Evolutionary conservation across 441 rosid genomes (phyloP).

Genomic region (Erodium trifolium): DNA sequence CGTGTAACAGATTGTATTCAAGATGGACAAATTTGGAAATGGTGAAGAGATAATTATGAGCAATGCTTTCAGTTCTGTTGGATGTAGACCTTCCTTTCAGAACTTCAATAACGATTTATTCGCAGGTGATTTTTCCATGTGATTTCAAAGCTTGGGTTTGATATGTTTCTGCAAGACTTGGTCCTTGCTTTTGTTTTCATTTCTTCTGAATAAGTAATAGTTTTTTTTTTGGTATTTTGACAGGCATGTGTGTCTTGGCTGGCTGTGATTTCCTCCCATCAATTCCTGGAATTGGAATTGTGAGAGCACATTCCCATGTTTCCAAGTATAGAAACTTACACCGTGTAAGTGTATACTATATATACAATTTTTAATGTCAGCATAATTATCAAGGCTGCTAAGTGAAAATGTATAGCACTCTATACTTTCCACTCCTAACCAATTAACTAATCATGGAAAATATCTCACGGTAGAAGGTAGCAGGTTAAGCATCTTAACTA

Average conservation of each 20-base stretch:
- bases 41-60: slow-evolving; percentile 62
- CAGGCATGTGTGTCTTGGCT: slow-evolving; percentile 89
- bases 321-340: slow-evolving; percentile 68
- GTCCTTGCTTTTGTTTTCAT: background rate
- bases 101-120: slow-evolving; percentile 48
- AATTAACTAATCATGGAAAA: too few relatives aligned
- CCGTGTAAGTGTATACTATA: slow-evolving; percentile 41
- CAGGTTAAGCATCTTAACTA: too few relatives aligned
- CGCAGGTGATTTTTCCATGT: slow-evolving; percentile 35
- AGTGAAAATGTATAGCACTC: background rate
- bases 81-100: slow-evolving; percentile 50
- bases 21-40: slow-evolving; percentile 78
- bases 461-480: too few relatives aligned
- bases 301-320: slow-evolving; percentile 56
- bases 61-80: slow-evolving; percentile 43
- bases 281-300: slow-evolving; percentile 34
- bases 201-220: background rate
- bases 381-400: background rate
- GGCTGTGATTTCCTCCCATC: slow-evolving; percentile 93
- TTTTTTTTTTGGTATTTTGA: background rate
- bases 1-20: slow-evolving; percentile 46
- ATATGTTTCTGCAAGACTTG: background rate
- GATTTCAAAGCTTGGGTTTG: background rate
- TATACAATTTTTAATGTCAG: background rate
- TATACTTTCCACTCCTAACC: background rate